A percentile compares a stretch with the other conserved stretches of the same genome.
Evolutionary conservation across 169 alveolate genomes (phyloP).

Genomic region (Eimeria falciformis): DNA sequence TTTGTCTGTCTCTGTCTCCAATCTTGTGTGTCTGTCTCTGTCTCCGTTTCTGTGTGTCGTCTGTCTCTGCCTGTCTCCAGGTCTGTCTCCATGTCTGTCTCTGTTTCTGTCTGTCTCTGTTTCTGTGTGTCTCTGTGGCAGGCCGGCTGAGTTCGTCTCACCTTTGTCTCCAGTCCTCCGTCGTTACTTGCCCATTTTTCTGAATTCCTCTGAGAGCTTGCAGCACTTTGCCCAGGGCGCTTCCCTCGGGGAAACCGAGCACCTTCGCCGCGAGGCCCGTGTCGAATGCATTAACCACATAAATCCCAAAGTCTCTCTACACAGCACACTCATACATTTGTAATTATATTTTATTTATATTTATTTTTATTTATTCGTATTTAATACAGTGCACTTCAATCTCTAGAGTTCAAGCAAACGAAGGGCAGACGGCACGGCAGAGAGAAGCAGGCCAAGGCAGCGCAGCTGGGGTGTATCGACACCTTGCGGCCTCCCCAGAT

Average conservation of each 20-base stretch:
- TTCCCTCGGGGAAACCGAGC: constrained; percentile 84
- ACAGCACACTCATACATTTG: constrained; percentile 77
- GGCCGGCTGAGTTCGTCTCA: neutral
- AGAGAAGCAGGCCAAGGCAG: no score
- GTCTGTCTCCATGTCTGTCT: neutral
- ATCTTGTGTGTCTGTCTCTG: no score
- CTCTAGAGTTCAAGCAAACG: no score
- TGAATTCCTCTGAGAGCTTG: neutral
- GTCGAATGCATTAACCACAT: constrained; percentile 94
- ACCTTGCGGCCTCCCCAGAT: no score
- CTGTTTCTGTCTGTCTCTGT: neutral
- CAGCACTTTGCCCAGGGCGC: constrained; percentile 46
- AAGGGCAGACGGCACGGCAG: no score
- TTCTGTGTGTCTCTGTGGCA: neutral
- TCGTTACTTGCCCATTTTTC: neutral
- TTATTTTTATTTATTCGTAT: no score
- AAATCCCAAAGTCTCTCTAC: constrained; percentile 94
- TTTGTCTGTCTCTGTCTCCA: neutral
- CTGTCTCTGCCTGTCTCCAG: neutral
- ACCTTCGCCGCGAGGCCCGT: constrained; percentile 94
- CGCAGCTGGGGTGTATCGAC: no score
- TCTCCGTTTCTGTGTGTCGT: no score
- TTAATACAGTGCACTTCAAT: no score
- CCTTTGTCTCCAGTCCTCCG: constrained; percentile 45
- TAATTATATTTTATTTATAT: no score